Percentiles rank a stretch among this genome's conserved stretches.
phyloP scores from a whole-genome alignment of 2,329 filamentous ascomycete species.

The Tolypocladium cylindrosporum region DNA sequence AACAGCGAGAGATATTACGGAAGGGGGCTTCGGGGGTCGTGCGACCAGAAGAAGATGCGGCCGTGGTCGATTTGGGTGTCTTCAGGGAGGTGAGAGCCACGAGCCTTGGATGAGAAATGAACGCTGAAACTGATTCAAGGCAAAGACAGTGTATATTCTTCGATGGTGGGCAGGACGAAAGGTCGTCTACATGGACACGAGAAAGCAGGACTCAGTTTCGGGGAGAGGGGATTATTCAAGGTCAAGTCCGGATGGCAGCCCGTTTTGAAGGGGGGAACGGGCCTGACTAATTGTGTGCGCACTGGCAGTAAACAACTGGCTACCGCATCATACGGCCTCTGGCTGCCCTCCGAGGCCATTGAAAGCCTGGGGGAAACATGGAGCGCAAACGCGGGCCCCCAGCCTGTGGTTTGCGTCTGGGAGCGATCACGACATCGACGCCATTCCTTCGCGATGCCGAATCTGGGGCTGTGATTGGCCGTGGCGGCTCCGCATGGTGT shows the following conservation, averaged over 20 bases:
- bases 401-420: constrained; percentile 20
- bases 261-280: neutral
- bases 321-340: neutral
- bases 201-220: neutral
- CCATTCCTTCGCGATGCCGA: constrained; percentile 36
- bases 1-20: neutral
- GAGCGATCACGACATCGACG: constrained; percentile 42
- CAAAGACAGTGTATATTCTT: neutral
- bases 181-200: neutral
- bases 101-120: neutral
- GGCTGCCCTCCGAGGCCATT: neutral
- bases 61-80: neutral
- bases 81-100: neutral
- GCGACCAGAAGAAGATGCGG: neutral
- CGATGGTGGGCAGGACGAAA: neutral
- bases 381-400: constrained; percentile 15
- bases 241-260: neutral
- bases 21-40: neutral
- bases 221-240: neutral
- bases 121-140: neutral
- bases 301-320: neutral
- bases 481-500: constrained; percentile 10
- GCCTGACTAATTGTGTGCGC: constrained; percentile 1
- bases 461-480: constrained; percentile 24
- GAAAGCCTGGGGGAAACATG: constrained; percentile 25